Evolutionary conservation across 768 basidiomycete genomes (phyloP).

Genomic region (Lactarius hengduanensis): DNA sequence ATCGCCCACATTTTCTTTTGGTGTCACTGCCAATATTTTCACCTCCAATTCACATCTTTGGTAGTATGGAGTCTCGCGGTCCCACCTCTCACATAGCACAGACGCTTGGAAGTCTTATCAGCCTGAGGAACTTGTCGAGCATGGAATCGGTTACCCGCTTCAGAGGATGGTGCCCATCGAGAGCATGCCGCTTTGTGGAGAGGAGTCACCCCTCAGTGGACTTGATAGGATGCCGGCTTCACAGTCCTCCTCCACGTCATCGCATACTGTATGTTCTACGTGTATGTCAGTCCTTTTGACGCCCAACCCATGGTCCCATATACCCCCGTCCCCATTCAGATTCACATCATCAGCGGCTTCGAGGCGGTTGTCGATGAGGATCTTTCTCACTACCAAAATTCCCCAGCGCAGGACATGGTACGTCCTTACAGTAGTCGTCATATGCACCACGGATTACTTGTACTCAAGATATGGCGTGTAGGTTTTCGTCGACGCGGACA

Average conservation of each 20-base stretch:
- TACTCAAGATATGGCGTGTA: not conserved
- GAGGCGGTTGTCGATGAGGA: slow-evolving; percentile 28
- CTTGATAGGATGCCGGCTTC: not conserved
- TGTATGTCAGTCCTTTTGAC: slow-evolving; percentile 7
- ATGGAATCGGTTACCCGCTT: too few relatives aligned
- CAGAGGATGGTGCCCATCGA: too few relatives aligned
- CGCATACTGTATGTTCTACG: slow-evolving; percentile 14
- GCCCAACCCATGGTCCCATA: not conserved
- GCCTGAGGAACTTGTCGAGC: too few relatives aligned
- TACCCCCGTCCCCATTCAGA: too few relatives aligned
- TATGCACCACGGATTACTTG: not conserved
- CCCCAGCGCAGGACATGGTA: slow-evolving; percentile 17
- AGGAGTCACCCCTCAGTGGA: not conserved
- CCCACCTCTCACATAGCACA: too few relatives aligned
- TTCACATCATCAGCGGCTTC: slow-evolving; percentile 16
- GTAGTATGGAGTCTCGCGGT: too few relatives aligned
- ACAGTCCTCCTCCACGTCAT: slow-evolving; percentile 11
- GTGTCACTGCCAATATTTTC: too few relatives aligned
- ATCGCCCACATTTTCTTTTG: too few relatives aligned
- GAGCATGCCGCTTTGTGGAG: too few relatives aligned
- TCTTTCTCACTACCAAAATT: slow-evolving; percentile 17
- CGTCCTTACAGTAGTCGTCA: slow-evolving; percentile 1
- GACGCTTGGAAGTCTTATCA: too few relatives aligned
- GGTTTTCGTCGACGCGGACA: slow-evolving; percentile 23
- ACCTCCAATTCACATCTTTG: too few relatives aligned